Base-by-base conservation (phyloP, 345 rosid species). In the Combretum micranthum region DNA sequence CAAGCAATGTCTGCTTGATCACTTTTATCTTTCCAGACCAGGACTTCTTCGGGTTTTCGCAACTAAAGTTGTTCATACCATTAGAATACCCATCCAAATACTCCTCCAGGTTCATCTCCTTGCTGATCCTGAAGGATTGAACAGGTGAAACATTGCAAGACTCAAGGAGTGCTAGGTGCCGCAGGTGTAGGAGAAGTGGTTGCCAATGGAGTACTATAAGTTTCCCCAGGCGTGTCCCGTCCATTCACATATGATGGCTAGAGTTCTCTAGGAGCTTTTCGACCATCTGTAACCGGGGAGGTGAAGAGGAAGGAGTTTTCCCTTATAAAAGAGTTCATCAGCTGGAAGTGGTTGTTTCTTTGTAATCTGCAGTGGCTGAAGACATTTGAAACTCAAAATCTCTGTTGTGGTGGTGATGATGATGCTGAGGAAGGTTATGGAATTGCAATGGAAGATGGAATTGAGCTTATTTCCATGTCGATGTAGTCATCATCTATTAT, bases 401-500 rank as follows among this genome's bases (percentile, higher is more conserved):
- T 47, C 64, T 52, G 9, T 23, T 42, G 17, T 46, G n/a, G 12
- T 32, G 47, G 37, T 15, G 51, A 22, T 62, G 12, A 26, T n/a
- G n/a, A n/a, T n/a, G n/a, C n/a, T n/a, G n/a, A n/a, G n/a, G n/a
- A 15, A 16, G 52, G 39, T 32, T 32, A 44, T 20, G 62, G 69
- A 50, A 26, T 32, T 16, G 68, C 60, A 57, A 63, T 71, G 51
- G 65, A 80, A 80, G 71, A 54, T 71, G 52, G 87, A 66, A 60
- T 55, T 22, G 95, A 84, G 69, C 77, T 68, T 22, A 86, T 80
- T 79, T 92, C 95, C 84, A 86, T 76, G 77, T 92, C 96, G 51
- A 92, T 92, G 73, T 75, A 92, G 52, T 86, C 98, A 15, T 88
- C 98, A 47, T 86, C 98, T 17, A 74, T 54, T 32, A 4, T 5